Evolutionary conservation across 78 protist genomes (phyloP).

Genomic region (Tieghemostelium lacteum): DNA sequence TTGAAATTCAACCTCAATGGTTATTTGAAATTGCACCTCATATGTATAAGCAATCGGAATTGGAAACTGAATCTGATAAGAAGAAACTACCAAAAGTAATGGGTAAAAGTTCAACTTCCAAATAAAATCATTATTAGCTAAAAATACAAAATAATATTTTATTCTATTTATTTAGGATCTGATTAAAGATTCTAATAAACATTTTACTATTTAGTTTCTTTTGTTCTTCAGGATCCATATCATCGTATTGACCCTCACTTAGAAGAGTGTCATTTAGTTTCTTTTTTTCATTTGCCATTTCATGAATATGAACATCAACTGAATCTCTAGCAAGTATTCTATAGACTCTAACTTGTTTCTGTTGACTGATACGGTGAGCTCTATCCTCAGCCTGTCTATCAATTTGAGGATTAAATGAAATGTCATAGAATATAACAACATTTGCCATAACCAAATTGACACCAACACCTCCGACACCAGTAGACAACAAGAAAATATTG

Average conservation of each 20-base stretch:
- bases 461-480: conserved; percentile 98
- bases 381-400: conserved; percentile 97
- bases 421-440: conserved; percentile 98
- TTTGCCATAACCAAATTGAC: conserved; percentile 98
- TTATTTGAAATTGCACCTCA: conserved; percentile 98
- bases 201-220: no score
- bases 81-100: conserved; percentile 83
- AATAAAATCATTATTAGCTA: conserved; percentile 2
- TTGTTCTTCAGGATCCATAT: no score
- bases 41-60: conserved; percentile 89
- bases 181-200: no score
- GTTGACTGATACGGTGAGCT: conserved; percentile 98
- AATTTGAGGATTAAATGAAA: conserved; percentile 98
- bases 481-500: conserved; percentile 93
- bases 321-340: conserved; percentile 91
- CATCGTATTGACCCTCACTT: no score
- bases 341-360: conserved; percentile 96
- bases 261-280: no score
- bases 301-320: conserved; percentile 95
- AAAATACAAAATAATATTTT: no score
- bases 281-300: conserved; percentile 92
- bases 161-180: no score
- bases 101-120: conserved; percentile 63
- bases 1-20: conserved; percentile 97
- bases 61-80: background rate